phyloP scores from a whole-genome alignment of 176 grass and related monocot genomes.

The Zoysia japonica region DNA sequence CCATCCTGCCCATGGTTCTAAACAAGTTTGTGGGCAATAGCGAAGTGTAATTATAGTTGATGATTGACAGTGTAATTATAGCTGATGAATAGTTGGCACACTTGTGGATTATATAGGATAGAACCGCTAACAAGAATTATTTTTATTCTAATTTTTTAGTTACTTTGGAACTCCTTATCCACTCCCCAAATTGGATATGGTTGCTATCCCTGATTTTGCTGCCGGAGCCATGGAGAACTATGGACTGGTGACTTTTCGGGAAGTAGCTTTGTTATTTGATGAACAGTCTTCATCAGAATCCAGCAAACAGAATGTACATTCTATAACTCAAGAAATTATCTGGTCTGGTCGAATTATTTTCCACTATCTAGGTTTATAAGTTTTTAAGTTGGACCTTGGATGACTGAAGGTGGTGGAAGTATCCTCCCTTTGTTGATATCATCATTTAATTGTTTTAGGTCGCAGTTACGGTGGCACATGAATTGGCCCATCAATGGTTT shows the following conservation, averaged over 20 bases:
- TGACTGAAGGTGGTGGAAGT: neutral
- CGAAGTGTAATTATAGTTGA: constrained; percentile 7
- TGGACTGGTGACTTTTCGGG: constrained; percentile 79
- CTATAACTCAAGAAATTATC: neutral
- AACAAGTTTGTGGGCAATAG: constrained; percentile 15
- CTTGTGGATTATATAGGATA: neutral
- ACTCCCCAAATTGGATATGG: constrained; percentile 97
- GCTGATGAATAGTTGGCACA: neutral
- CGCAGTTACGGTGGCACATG: constrained; percentile 89
- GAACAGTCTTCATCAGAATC: constrained; percentile 55
- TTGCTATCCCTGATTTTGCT: constrained; percentile 89
- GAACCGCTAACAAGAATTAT: constrained; percentile 21
- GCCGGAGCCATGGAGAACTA: constrained; percentile 95
- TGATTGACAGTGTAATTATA: too few species aligned
- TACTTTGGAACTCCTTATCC: constrained; percentile 89
- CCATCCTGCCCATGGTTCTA: constrained; percentile 3
- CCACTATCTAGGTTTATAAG: neutral
- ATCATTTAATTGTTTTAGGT: constrained; percentile 47
- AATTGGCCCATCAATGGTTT: constrained; percentile 99
- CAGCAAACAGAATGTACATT: constrained; percentile 56
- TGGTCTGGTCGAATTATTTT: neutral
- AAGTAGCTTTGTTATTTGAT: constrained; percentile 80
- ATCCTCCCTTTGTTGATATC: neutral
- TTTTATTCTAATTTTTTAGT: constrained; percentile 38
- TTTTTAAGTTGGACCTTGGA: neutral